These are phyloP conservation scores for Phytophthora ohioensis DNA, from an alignment of 352 stramenopile genomes.

Conservation along the genomic window DNA sequence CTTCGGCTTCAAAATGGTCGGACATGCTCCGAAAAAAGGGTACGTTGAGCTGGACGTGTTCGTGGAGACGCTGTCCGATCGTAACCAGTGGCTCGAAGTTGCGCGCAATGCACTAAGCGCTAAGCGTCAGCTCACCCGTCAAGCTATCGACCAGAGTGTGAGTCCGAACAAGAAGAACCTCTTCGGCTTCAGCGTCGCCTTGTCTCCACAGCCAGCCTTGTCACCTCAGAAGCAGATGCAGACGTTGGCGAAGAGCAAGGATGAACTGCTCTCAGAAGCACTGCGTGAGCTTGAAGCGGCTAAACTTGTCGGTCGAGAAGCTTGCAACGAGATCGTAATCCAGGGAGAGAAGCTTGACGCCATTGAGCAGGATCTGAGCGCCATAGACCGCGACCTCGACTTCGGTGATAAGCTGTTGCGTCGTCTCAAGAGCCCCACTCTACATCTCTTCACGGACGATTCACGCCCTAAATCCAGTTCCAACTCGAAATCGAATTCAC, in stretches of 20 bases:
- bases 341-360: constrained; percentile 82
- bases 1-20: constrained; percentile 88
- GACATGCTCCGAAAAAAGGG: constrained; percentile 75
- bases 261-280: constrained; percentile 74
- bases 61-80: constrained; percentile 65
- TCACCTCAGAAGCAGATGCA: constrained; percentile 77
- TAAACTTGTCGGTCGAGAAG: constrained; percentile 72
- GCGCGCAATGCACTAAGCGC: constrained; percentile 74
- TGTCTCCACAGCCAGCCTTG: constrained; percentile 30
- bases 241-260: constrained; percentile 65
- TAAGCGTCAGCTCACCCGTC: constrained; percentile 55
- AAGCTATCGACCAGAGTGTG: constrained; percentile 47
- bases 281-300: constrained; percentile 79
- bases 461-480: constrained; percentile 30
- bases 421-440: constrained; percentile 71
- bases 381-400: constrained; percentile 72
- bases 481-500: constrained; percentile 24
- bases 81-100: constrained; percentile 86
- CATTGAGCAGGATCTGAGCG: constrained; percentile 67
- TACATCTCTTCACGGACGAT: constrained; percentile 76
- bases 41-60: constrained; percentile 87
- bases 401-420: constrained; percentile 78
- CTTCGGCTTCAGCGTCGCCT: constrained; percentile 59
- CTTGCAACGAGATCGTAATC: constrained; percentile 75
- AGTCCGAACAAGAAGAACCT: constrained; percentile 54